phyloP scores from a whole-genome alignment of 2,329 filamentous ascomycete species.

The Elsinoe necatrix region DNA sequence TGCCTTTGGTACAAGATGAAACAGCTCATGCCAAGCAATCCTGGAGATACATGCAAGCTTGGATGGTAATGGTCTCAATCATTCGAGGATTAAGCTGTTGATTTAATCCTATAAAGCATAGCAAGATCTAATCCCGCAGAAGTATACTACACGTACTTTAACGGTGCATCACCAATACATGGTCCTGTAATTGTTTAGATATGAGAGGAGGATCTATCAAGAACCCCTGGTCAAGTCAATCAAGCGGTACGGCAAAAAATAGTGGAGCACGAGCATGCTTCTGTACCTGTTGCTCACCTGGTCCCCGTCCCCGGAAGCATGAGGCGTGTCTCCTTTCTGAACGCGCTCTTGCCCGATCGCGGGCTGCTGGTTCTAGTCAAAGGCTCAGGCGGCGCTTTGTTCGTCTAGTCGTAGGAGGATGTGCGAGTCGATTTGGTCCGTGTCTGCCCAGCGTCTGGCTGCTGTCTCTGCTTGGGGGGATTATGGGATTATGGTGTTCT shows the following conservation, averaged over 20 bases:
- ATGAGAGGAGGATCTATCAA: no score
- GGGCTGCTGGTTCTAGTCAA: neutral
- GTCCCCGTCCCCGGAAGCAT: neutral
- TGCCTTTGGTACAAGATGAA: neutral
- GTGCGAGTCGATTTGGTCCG: conserved; percentile 3
- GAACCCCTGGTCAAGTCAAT: neutral
- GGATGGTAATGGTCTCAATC: neutral
- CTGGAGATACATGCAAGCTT: neutral
- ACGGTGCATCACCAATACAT: no score
- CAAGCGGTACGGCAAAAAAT: neutral
- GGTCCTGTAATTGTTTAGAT: no score
- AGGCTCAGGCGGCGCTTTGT: conserved; percentile 7
- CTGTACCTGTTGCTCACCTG: conserved; percentile 4
- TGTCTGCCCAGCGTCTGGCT: conserved; percentile 11
- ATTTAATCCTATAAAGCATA: no score
- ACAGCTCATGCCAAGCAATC: neutral
- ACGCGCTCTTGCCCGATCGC: conserved; percentile 3
- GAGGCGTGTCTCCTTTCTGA: neutral
- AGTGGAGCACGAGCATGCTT: conserved; percentile 4
- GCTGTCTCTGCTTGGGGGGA: conserved; percentile 9
- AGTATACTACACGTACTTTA: no score
- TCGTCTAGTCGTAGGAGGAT: conserved; percentile 1
- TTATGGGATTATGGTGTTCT: neutral
- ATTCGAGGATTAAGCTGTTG: neutral
- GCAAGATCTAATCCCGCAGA: no score